Base-by-base conservation (phyloP, 257 asterid genomes). In the Ballota nigra region DNA sequence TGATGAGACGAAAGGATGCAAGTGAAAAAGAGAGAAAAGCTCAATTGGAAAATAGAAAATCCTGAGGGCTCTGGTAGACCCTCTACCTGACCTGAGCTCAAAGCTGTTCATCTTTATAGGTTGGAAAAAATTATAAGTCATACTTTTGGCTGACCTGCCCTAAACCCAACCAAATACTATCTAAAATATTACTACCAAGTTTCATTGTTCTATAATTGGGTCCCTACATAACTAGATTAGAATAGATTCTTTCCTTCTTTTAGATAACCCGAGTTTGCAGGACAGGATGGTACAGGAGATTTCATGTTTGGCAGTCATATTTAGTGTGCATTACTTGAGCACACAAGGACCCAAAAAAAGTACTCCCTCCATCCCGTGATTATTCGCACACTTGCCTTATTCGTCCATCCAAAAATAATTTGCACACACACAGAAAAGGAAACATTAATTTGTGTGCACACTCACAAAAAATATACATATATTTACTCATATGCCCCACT, bases 41-140 rank as follows among this genome's bases (percentile, higher is more conserved):
- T n/a, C 22, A 33, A 68, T 0, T 29, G 72, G 67, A 55, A 66
- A 66, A 16, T 66, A 57, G 66, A 36, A 66, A 45, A 28, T 66
- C 8, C 43, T 34, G 15, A 31, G 34, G 34, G 34, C 4, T 31
- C 6, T 36, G 2, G 51, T 12, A 41, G 1, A 13, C 16, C 1
- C n/a, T n/a, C n/a, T n/a, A n/a, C n/a, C n/a, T n/a, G n/a, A n/a
- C n/a, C n/a, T n/a, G n/a, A n/a, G n/a, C n/a, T 68, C 43, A 38
- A 58, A 43, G 23, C 6, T 52, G 26, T 34, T 33, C 40, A 34
- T 41, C 60, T 24, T 58, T 29, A 28, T 24, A 28, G 40, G 18
- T 26, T 57, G 62, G 6, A 8, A 18, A 31, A 18, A 20, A 26
- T 67, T 16, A 16, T 11, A 41, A 0, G 16, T 41, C 49, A 41